Percentiles rank a stretch among this genome's conserved stretches.
These are phyloP conservation scores for Immersiella caudata DNA, from an alignment of 495 filamentous ascomycete genomes.

Conservation along the genomic window DNA sequence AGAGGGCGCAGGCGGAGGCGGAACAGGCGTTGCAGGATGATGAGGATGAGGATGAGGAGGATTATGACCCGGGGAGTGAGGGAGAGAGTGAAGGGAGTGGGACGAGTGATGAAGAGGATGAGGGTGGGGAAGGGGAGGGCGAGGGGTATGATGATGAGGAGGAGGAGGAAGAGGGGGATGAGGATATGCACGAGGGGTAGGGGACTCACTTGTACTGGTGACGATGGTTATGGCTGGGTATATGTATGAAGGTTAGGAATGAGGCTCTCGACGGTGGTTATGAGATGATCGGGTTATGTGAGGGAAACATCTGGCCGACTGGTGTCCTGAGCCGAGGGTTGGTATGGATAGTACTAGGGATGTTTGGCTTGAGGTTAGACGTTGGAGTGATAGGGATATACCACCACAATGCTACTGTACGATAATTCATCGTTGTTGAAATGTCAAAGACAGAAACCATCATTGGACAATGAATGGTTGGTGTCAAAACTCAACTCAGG, in stretches of 20 bases:
- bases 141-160: conserved; percentile 41
- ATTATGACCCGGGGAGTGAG: conserved; percentile 81
- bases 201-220: background rate
- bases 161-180: conserved; percentile 30
- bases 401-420: too few species aligned
- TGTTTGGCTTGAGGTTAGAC: too few species aligned
- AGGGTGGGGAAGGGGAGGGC: conserved; percentile 51
- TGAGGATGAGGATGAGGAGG: conserved; percentile 87
- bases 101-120: conserved; percentile 50
- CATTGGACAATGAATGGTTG: too few species aligned
- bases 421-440: too few species aligned
- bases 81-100: conserved; percentile 73
- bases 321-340: too few species aligned
- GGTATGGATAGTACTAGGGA: too few species aligned
- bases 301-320: background rate
- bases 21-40: conserved; percentile 60
- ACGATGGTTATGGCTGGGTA: background rate
- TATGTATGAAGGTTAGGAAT: background rate
- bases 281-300: background rate
- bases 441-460: too few species aligned
- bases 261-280: background rate
- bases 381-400: too few species aligned
- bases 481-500: too few species aligned
- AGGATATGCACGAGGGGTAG: conserved; percentile 14
- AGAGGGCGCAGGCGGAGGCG: conserved; percentile 56